Conservation (phyloP, 495 filamentous ascomycete genomes). For the Neurospora cerealis region DNA sequence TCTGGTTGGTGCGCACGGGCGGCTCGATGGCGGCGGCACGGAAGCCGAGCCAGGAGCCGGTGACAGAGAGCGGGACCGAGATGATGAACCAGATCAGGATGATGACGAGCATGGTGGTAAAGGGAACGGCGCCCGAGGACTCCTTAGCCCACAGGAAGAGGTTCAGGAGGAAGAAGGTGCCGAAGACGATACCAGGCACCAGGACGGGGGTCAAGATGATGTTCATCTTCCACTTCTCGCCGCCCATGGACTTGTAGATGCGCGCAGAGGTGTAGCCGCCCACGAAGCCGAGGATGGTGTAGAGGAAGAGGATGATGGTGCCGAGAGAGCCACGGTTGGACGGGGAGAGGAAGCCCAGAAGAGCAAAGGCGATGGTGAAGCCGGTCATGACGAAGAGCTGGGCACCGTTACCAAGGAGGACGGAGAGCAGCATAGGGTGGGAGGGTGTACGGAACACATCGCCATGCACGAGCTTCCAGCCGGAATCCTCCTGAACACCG, state of each 20-base stretch:
- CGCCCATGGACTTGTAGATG: slow-evolving; percentile 84
- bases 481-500: slow-evolving; percentile 92
- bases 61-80: slow-evolving; percentile 80
- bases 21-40: slow-evolving; percentile 50
- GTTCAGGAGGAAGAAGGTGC: slow-evolving; percentile 85
- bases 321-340: slow-evolving; percentile 89
- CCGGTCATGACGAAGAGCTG: slow-evolving; percentile 98
- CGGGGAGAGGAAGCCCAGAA: slow-evolving; percentile 88
- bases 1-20: slow-evolving; percentile 93
- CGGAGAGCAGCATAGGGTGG: slow-evolving; percentile 70
- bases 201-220: slow-evolving; percentile 79
- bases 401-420: slow-evolving; percentile 86
- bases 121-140: slow-evolving; percentile 88
- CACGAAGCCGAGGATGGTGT: slow-evolving; percentile 84
- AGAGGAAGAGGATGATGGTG: slow-evolving; percentile 83
- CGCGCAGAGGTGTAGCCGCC: slow-evolving; percentile 86
- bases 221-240: slow-evolving; percentile 89
- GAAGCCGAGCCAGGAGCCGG: slow-evolving; percentile 91
- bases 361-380: slow-evolving; percentile 84
- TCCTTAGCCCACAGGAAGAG: slow-evolving; percentile 88
- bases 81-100: slow-evolving; percentile 94
- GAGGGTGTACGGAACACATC: slow-evolving; percentile 90
- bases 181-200: slow-evolving; percentile 80
- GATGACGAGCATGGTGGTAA: slow-evolving; percentile 91
- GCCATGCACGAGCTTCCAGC: slow-evolving; percentile 96